Conservation (phyloP, 495 filamentous ascomycete genomes). For the Aspergillus mulundensis region DNA sequence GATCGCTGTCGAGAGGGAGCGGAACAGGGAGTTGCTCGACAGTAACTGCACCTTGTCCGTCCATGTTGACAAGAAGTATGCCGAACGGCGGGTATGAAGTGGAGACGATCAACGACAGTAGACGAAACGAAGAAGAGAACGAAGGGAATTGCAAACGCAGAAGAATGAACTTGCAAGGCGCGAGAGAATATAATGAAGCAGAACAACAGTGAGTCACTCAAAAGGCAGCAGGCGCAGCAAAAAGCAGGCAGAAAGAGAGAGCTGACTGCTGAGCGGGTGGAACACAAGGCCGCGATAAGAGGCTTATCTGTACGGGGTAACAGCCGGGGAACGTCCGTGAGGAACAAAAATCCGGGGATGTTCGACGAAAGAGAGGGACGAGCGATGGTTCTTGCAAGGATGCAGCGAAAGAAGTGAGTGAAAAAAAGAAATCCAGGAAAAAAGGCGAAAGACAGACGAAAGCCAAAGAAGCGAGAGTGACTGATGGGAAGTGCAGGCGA, state of each 20-base stretch:
- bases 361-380: slow-evolving; percentile 4
- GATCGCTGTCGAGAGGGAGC: slow-evolving; percentile 13
- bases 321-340: slow-evolving; percentile 1
- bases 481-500: slow-evolving; percentile 1
- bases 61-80: slow-evolving; percentile 22
- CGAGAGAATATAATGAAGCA: background rate
- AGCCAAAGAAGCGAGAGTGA: slow-evolving; percentile 3
- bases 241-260: slow-evolving; percentile 6
- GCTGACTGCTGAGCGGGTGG: slow-evolving; percentile 2
- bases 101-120: background rate
- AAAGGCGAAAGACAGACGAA: background rate
- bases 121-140: background rate
- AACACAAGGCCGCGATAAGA: slow-evolving; percentile 25
- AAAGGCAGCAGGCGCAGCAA: slow-evolving; percentile 7
- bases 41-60: slow-evolving; percentile 15
- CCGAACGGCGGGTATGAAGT: slow-evolving; percentile 1
- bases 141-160: background rate
- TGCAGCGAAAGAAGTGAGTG: slow-evolving; percentile 10
- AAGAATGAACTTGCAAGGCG: background rate
- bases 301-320: slow-evolving; percentile 22
- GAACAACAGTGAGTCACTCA: background rate
- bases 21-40: slow-evolving; percentile 16
- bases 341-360: background rate
- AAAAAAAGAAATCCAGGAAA: slow-evolving; percentile 1
- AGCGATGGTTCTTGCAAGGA: background rate